phyloP scores from a whole-genome alignment of 2,329 filamentous ascomycete species.

The Scopulariopsis brevicaulis region DNA sequence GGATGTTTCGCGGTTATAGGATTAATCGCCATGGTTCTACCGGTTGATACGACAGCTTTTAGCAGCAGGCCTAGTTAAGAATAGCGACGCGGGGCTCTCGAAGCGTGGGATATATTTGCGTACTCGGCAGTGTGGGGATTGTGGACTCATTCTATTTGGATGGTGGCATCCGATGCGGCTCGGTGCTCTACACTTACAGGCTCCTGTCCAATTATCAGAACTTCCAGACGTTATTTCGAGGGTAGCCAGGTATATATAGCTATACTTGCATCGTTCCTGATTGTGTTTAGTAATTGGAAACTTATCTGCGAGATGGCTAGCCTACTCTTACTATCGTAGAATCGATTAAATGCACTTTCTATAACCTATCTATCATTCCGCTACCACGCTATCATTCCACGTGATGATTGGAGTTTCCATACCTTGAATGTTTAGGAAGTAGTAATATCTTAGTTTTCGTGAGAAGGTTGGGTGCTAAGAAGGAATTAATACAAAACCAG shows the following conservation, averaged over 20 bases:
- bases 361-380: too few species aligned
- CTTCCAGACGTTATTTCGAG: neutral
- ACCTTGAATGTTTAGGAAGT: neutral
- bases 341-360: neutral
- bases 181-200: too few species aligned
- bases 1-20: constrained; percentile 11
- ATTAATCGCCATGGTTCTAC: constrained; percentile 8
- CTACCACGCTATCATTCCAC: too few species aligned
- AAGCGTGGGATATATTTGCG: neutral
- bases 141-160: neutral
- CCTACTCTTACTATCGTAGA: neutral
- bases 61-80: neutral
- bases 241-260: neutral
- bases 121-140: neutral
- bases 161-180: too few species aligned
- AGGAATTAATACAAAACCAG: neutral
- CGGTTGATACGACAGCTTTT: constrained; percentile 7
- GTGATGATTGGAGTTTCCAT: neutral
- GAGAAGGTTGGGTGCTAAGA: neutral
- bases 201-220: neutral
- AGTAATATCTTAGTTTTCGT: neutral
- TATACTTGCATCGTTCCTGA: neutral
- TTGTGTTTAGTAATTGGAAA: neutral
- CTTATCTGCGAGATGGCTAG: too few species aligned
- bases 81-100: neutral